These are phyloP conservation scores for Gloeostereum incarnatum DNA, from an alignment of 768 basidiomycete genomes.

Conservation along the genomic window DNA sequence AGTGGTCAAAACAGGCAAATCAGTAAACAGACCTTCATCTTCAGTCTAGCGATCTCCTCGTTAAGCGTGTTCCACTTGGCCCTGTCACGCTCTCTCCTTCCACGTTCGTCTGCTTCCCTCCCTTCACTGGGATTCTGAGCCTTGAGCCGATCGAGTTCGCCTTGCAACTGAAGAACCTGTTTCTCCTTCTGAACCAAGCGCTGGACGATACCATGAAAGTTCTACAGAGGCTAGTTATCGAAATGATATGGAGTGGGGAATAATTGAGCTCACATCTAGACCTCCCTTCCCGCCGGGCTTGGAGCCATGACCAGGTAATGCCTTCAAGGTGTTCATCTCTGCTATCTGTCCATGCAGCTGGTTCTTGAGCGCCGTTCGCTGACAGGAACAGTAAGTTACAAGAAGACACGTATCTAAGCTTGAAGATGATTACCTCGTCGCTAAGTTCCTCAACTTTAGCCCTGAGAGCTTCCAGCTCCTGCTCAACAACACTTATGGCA, in stretches of 20 bases:
- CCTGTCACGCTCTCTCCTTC: slow-evolving; percentile 67
- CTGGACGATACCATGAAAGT: slow-evolving; percentile 67
- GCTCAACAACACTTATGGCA: slow-evolving; percentile 34
- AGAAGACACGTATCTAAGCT: not conserved
- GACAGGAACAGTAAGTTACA: not conserved
- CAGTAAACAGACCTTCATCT: slow-evolving; percentile 45
- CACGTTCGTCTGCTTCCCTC: slow-evolving; percentile 59
- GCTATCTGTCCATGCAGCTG: slow-evolving; percentile 56
- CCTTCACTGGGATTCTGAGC: slow-evolving; percentile 46
- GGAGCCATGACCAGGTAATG: slow-evolving; percentile 31
- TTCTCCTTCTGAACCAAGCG: slow-evolving; percentile 81
- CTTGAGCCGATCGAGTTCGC: slow-evolving; percentile 58
- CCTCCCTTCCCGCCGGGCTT: slow-evolving; percentile 39
- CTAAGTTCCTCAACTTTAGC: slow-evolving; percentile 52
- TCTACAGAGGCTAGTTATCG: slow-evolving; percentile 23
- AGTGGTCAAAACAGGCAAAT: not conserved
- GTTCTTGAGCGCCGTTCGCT: slow-evolving; percentile 44
- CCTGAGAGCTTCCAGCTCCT: slow-evolving; percentile 54
- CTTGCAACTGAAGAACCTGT: slow-evolving; percentile 65
- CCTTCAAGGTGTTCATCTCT: slow-evolving; percentile 56
- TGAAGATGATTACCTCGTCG: slow-evolving; percentile 47
- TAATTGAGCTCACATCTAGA: slow-evolving; percentile 38
- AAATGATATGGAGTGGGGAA: slow-evolving; percentile 2
- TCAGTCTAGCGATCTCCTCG: slow-evolving; percentile 67
- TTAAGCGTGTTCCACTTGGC: slow-evolving; percentile 61